Evolutionary conservation across 1,284 basidiomycete genomes (phyloP).

Genomic region (Marasmius oreades): DNA sequence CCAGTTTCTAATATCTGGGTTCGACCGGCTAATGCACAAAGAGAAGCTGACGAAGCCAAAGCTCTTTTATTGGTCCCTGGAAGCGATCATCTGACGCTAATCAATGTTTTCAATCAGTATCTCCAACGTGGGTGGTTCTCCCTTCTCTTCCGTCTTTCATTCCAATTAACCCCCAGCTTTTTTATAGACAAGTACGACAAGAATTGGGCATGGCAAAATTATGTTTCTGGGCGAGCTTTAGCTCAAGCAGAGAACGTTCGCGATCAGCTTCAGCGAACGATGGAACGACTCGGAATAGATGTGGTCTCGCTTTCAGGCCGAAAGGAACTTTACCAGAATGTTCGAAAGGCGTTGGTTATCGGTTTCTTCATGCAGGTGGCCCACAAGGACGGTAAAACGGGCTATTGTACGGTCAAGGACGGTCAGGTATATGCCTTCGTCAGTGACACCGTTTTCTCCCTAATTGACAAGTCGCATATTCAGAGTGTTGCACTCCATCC

Average conservation of each 20-base stretch:
- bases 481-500: constrained; percentile 93
- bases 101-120: constrained; percentile 97
- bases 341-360: constrained; percentile 84
- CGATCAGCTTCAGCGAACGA: constrained; percentile 83
- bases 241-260: constrained; percentile 96
- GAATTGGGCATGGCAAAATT: constrained; percentile 94
- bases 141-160: background rate
- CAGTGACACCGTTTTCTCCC: background rate
- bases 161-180: background rate
- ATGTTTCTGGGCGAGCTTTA: constrained; percentile 81
- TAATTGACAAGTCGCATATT: background rate
- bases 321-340: constrained; percentile 75
- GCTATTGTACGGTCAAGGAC: constrained; percentile 91
- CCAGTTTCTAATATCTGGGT: constrained; percentile 92
- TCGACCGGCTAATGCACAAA: constrained; percentile 83
- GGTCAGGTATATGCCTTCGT: constrained; percentile 60
- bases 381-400: constrained; percentile 92
- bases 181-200: constrained; percentile 65
- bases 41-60: constrained; percentile 92
- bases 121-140: constrained; percentile 60
- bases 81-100: constrained; percentile 91
- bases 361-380: constrained; percentile 99
- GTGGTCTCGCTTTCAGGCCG: constrained; percentile 79
- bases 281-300: constrained; percentile 91
- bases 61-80: constrained; percentile 88